phyloP scores from a whole-genome alignment of 1,139 yeast species.

The Blastobotrys arbuscula region DNA sequence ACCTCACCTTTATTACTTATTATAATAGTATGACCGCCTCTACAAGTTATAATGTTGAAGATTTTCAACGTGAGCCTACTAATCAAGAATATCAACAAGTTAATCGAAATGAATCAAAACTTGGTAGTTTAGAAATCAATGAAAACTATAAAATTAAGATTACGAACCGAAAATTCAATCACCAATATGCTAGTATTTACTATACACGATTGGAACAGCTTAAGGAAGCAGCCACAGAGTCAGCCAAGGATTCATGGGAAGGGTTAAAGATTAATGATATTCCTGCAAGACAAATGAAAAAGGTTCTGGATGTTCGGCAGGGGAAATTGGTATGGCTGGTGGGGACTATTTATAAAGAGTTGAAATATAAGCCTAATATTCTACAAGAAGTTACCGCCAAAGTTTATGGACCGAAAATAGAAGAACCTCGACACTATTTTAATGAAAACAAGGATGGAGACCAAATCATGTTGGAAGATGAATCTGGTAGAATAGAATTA shows the following conservation, averaged over 20 bases:
- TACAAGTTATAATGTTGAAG: slow-evolving; percentile 3
- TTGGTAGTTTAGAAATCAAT: slow-evolving; percentile 2
- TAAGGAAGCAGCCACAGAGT: slow-evolving; percentile 48
- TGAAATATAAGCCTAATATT: slow-evolving; percentile 79
- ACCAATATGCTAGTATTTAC: slow-evolving; percentile 73
- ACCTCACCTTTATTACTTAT: not conserved
- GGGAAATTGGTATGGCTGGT: slow-evolving; percentile 79
- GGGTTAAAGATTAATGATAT: slow-evolving; percentile 37
- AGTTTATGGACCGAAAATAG: slow-evolving; percentile 39
- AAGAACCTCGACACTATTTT: slow-evolving; percentile 41
- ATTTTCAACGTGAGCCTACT: slow-evolving; percentile 6
- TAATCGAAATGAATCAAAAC: slow-evolving; percentile 1
- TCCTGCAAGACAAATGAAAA: slow-evolving; percentile 42
- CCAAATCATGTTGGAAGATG: slow-evolving; percentile 78
- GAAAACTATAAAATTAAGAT: slow-evolving; percentile 4
- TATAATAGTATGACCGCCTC: slow-evolving; percentile 8
- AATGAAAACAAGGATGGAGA: slow-evolving; percentile 47
- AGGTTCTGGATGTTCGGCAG: slow-evolving; percentile 70
- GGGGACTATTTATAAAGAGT: slow-evolving; percentile 82
- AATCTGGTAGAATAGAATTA: slow-evolving; percentile 77
- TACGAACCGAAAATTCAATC: slow-evolving; percentile 47
- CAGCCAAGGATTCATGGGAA: slow-evolving; percentile 48
- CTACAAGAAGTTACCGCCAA: slow-evolving; percentile 64
- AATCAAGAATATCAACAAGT: not conserved
- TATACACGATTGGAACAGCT: slow-evolving; percentile 54